phyloP scores from a whole-genome alignment of 352 stramenopile genomes.

The Halophytophthora polymorphica region DNA sequence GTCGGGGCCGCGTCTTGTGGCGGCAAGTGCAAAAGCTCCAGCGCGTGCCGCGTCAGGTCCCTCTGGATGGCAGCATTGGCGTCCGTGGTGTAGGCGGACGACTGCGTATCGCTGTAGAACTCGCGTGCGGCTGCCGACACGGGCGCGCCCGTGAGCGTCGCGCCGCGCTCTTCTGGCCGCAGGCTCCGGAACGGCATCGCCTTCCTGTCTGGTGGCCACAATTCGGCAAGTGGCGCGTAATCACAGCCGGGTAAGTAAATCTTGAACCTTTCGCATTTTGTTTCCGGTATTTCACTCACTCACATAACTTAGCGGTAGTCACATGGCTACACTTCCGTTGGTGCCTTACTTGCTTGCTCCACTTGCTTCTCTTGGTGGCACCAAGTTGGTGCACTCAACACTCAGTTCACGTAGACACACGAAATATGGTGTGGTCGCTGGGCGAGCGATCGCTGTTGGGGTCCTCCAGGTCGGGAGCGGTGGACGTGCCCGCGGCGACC shows the following conservation, averaged over 20 bases:
- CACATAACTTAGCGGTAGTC: too few species aligned
- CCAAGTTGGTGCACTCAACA: constrained; percentile 14
- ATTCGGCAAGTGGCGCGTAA: too few species aligned
- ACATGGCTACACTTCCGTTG: constrained; percentile 4
- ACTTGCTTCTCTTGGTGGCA: constrained; percentile 9
- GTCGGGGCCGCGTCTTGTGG: not conserved
- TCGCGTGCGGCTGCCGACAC: constrained; percentile 38
- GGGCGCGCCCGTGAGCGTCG: constrained; percentile 22
- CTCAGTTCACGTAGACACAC: constrained; percentile 13
- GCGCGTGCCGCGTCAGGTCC: constrained; percentile 61
- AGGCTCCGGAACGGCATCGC: constrained; percentile 55
- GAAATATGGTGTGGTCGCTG: constrained; percentile 28
- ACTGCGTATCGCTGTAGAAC: constrained; percentile 69
- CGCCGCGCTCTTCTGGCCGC: constrained; percentile 43
- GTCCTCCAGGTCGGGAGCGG: constrained; percentile 22
- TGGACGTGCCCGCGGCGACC: constrained; percentile 12
- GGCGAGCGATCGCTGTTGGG: constrained; percentile 25
- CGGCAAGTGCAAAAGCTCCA: constrained; percentile 42
- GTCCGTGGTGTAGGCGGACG: constrained; percentile 61
- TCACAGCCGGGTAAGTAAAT: too few species aligned
- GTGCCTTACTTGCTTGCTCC: not conserved
- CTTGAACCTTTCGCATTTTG: too few species aligned
- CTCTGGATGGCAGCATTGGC: constrained; percentile 67
- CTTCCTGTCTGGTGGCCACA: too few species aligned
- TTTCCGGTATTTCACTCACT: too few species aligned